Evolutionary conservation across 768 basidiomycete species (phyloP), one percentile per base, ranked within the genome.

Genomic region (Hypholoma fasciculare): DNA sequence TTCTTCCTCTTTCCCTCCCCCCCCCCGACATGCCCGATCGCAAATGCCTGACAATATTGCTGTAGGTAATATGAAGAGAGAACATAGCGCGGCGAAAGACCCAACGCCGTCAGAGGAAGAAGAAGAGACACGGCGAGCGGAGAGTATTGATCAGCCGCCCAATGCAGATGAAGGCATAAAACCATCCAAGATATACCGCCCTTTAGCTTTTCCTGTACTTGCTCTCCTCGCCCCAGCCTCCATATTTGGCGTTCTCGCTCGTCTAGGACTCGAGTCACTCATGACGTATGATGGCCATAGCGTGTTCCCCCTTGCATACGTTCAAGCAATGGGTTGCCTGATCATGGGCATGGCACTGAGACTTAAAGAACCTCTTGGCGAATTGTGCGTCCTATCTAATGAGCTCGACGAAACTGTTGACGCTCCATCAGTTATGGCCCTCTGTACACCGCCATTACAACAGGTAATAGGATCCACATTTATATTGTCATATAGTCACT

Each of bases 291-390:
- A 87, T 38, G 92, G 90, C 1, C 71, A 80, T 44, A 81, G 85
- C 62, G 85, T 98, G 5, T 98, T 95, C 67, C 78, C 90, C 2
- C 75, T 98, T 20, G 85, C 88, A 4, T 98, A 95, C 76, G 81
- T 85, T 0, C 96, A 99, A 70, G 90, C 86, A 0, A 74, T 88
- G 0, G 97, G 97, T 16, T 98, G 96, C 73, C 76, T 94, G 53
- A 75, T 96, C 27, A 98, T 99, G 95, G 97, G 97, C 2, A 73
- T 92, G 52, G 82, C 80, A 7, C 66, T 94, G 17, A 83, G 80
- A 16, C 68, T 90, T 66, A 94, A 89, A 71, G 83, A 85, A 50
- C 83, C 87, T 7, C 77, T 99, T 12, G 84, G 85, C 47, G 74
- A 78, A 65, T 87, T 90, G 94, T 97, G 69, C 73, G 93, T 65